Evolutionary conservation across 306 rosid species (phyloP).

Genomic region (Gleditsia sinensis): DNA sequence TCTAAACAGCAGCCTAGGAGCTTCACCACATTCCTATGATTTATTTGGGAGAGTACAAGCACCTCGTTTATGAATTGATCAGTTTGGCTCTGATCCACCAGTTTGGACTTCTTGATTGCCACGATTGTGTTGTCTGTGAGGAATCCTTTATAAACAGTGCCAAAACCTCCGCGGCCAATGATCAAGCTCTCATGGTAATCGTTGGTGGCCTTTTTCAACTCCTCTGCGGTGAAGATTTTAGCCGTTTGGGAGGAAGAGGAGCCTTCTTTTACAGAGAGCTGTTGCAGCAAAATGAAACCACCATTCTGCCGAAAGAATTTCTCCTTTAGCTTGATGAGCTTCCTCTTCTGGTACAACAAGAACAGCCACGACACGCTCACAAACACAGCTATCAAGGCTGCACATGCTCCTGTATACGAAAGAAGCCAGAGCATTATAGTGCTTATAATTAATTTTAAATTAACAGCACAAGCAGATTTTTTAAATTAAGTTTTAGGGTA

Average conservation of each 20-base stretch:
- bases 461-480: too few relatives aligned
- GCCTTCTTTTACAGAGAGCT: constrained; percentile 9
- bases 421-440: not conserved
- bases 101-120: constrained; percentile 15
- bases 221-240: not conserved
- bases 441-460: too few relatives aligned
- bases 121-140: not conserved
- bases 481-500: too few relatives aligned
- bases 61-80: constrained; percentile 24
- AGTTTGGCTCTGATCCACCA: not conserved
- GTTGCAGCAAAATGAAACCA: constrained; percentile 31
- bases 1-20: constrained; percentile 21
- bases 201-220: constrained; percentile 1
- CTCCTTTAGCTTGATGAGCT: constrained; percentile 28
- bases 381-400: not conserved
- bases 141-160: constrained; percentile 14
- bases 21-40: constrained; percentile 12
- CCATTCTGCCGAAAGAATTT: constrained; percentile 38
- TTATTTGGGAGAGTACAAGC: constrained; percentile 21
- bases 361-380: constrained; percentile 20
- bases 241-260: not conserved
- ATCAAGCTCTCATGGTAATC: not conserved
- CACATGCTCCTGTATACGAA: constrained; percentile 4
- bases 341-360: constrained; percentile 34
- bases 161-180: constrained; percentile 9